Conservation (phyloP, 2,329 filamentous ascomycete species). For the Aspergillus versicolor region DNA sequence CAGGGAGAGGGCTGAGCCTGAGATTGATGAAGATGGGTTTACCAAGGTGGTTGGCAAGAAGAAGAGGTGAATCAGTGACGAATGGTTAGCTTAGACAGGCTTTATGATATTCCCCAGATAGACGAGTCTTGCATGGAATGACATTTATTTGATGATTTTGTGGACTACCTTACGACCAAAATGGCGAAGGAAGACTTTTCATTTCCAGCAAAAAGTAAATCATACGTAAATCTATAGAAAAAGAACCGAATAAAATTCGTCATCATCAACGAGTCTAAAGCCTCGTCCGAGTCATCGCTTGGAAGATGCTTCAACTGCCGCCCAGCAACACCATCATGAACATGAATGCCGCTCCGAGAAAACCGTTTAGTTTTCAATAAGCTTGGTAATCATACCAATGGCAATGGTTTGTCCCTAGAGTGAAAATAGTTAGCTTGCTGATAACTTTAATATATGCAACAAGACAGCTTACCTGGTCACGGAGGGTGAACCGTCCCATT, state of each 20-base stretch:
- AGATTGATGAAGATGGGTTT: constrained; percentile 80
- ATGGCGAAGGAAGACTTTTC: constrained; percentile 19
- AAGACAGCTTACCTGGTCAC: constrained; percentile 69
- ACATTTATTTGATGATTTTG: constrained; percentile 4
- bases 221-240: constrained; percentile 24
- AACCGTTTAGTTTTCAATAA: constrained; percentile 50
- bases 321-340: background rate
- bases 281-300: constrained; percentile 10
- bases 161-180: constrained; percentile 3
- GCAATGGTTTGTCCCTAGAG: constrained; percentile 93
- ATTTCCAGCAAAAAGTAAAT: constrained; percentile 20
- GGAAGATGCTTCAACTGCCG: background rate
- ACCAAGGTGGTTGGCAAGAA: constrained; percentile 71
- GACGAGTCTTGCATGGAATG: constrained; percentile 11
- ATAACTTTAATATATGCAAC: background rate
- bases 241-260: constrained; percentile 28
- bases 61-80: constrained; percentile 44
- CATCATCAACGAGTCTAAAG: constrained; percentile 32
- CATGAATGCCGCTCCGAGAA: constrained; percentile 4
- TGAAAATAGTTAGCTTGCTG: background rate
- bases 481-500: constrained; percentile 83
- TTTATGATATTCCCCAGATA: constrained; percentile 12
- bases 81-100: background rate
- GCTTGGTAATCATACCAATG: constrained; percentile 97
- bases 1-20: constrained; percentile 65